phyloP scores from a whole-genome alignment of 2,329 filamentous ascomycete species.

The Fusarium liriodendri region DNA sequence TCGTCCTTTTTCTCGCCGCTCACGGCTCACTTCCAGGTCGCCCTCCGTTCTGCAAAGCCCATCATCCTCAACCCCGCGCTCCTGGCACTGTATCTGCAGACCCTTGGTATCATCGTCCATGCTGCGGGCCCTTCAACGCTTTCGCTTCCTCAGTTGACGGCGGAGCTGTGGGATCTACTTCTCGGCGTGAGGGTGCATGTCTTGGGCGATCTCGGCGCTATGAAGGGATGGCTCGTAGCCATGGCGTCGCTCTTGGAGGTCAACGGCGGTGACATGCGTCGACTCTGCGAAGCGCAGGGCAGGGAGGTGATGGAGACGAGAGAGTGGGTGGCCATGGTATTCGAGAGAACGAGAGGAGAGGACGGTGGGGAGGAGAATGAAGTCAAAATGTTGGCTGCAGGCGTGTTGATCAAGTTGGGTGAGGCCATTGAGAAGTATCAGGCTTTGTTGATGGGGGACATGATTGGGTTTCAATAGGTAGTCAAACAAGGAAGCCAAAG shows the following conservation, averaged over 20 bases:
- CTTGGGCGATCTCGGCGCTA: constrained; percentile 72
- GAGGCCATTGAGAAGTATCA: constrained; percentile 88
- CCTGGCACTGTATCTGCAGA: constrained; percentile 85
- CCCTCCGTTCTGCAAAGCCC: constrained; percentile 61
- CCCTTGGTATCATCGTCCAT: constrained; percentile 83
- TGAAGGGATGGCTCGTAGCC: constrained; percentile 81
- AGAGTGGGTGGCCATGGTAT: constrained; percentile 85
- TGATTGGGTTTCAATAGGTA: constrained; percentile 56
- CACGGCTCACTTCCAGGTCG: constrained; percentile 81
- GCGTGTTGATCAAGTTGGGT: constrained; percentile 79
- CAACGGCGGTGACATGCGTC: constrained; percentile 77
- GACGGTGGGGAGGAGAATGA: constrained; percentile 77
- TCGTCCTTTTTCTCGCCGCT: constrained; percentile 88
- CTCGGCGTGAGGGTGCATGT: constrained; percentile 72
- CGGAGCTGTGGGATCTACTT: constrained; percentile 86
- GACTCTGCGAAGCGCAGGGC: constrained; percentile 79
- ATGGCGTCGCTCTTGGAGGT: constrained; percentile 85
- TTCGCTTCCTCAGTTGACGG: constrained; percentile 81
- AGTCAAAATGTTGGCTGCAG: constrained; percentile 82
- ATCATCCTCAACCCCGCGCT: constrained; percentile 81
- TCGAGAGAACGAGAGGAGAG: constrained; percentile 68
- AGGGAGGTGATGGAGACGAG: constrained; percentile 85
- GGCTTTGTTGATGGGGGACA: constrained; percentile 78
- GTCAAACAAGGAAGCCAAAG: not conserved
- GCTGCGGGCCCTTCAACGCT: constrained; percentile 84